Evolutionary conservation across 78 protist species (phyloP).

Genomic region (Cyanophora paradoxa): DNA sequence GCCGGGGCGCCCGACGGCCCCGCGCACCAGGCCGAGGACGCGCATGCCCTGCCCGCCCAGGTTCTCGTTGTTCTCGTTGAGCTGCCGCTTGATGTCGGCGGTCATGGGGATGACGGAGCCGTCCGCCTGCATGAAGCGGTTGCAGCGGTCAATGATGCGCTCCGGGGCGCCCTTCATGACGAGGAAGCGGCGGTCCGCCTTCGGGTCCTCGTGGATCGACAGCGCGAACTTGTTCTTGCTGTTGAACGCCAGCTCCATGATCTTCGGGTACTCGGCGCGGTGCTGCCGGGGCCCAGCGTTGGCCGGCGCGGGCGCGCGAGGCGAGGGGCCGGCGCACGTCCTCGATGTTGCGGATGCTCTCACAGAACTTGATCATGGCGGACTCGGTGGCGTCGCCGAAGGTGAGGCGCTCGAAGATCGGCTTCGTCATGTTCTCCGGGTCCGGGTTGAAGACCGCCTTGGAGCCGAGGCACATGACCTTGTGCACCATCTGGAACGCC

Average conservation of each 20-base stretch:
- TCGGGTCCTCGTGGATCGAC: slow-evolving; percentile 28
- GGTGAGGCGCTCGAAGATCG: background rate
- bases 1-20: background rate
- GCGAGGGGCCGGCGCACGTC: slow-evolving; percentile 12
- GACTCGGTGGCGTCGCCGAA: slow-evolving; percentile 83
- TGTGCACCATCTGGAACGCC: background rate
- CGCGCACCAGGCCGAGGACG: background rate
- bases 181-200: background rate
- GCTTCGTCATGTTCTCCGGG: background rate
- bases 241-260: slow-evolving; percentile 86
- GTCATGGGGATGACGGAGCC: slow-evolving; percentile 20
- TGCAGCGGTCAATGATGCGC: slow-evolving; percentile 48
- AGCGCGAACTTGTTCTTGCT: slow-evolving; percentile 84
- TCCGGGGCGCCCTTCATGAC: slow-evolving; percentile 76
- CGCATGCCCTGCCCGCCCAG: background rate
- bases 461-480: slow-evolving; percentile 35
- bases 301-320: too few species aligned
- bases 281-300: too few species aligned
- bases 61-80: background rate
- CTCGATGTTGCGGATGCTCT: slow-evolving; percentile 4
- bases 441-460: slow-evolving; percentile 43
- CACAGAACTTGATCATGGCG: slow-evolving; percentile 65
- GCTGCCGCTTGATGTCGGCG: background rate
- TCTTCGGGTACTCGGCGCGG: slow-evolving; percentile 17
- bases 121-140: background rate